Conservation (phyloP, 495 filamentous ascomycete genomes). For the Aspergillus avenaceus region DNA sequence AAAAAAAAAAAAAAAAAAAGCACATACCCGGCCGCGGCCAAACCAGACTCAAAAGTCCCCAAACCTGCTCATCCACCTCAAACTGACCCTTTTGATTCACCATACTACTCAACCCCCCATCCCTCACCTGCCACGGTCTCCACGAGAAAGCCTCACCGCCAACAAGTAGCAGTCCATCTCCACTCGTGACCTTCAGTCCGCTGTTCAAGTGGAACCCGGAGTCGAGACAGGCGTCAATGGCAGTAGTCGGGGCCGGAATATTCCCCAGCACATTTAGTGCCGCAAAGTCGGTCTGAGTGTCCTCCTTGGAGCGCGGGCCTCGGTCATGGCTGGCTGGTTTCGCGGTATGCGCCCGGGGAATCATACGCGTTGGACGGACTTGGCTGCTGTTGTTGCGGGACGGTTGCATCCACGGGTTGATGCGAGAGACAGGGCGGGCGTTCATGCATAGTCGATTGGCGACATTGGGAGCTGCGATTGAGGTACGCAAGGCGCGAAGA, state of each 20-base stretch:
- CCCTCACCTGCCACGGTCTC: conserved; percentile 63
- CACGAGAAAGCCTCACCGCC: conserved; percentile 84
- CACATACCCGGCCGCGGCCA: conserved; percentile 88
- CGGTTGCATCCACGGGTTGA: conserved; percentile 4
- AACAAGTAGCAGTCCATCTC: conserved; percentile 69
- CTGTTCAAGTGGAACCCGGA: conserved; percentile 40
- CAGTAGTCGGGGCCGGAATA: conserved; percentile 70
- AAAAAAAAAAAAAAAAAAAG: conserved; percentile 5
- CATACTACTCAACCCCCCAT: conserved; percentile 42
- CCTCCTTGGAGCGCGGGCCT: conserved; percentile 54
- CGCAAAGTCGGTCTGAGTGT: conserved; percentile 70
- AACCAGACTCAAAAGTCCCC: conserved; percentile 71
- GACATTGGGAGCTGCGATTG: conserved; percentile 16
- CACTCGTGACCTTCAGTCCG: conserved; percentile 60
- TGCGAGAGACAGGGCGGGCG: conserved; percentile 11
- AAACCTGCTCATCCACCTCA: conserved; percentile 66
- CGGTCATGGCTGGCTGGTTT: conserved; percentile 49
- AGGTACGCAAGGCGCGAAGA: conserved; percentile 39
- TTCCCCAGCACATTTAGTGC: conserved; percentile 75
- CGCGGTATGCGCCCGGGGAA: conserved; percentile 35
- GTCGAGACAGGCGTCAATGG: conserved; percentile 59
- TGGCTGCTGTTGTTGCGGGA: conserved; percentile 28
- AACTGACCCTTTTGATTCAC: conserved; percentile 76
- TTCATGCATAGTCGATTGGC: conserved; percentile 12
- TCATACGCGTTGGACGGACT: conserved; percentile 31